Conservation (phyloP, 371 early-diverging fungal genomes). For the Thermomucor indicae-seudaticae region DNA sequence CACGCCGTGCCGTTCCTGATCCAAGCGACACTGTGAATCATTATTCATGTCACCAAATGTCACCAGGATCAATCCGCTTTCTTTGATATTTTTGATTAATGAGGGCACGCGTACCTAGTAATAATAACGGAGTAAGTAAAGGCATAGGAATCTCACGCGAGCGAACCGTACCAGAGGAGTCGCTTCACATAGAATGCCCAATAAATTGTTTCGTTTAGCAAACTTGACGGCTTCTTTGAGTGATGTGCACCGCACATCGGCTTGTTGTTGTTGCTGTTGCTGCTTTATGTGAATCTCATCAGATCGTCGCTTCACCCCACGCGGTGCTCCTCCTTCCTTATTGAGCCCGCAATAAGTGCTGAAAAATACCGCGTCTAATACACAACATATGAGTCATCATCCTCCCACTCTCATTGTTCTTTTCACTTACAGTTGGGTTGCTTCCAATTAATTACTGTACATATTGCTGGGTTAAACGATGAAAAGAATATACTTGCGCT, state of each 20-base stretch:
- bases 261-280: background rate
- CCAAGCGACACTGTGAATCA: slow-evolving; percentile 50
- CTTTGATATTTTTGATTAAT: slow-evolving; percentile 84
- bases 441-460: slow-evolving; percentile 94
- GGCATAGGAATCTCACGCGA: background rate
- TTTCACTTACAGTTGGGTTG: slow-evolving; percentile 86
- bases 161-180: slow-evolving; percentile 68
- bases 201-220: slow-evolving; percentile 69
- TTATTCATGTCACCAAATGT: slow-evolving; percentile 81
- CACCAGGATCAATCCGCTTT: slow-evolving; percentile 82
- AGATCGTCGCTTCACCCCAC: slow-evolving; percentile 38
- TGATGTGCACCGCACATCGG: slow-evolving; percentile 2
- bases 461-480: slow-evolving; percentile 86
- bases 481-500: slow-evolving; percentile 66
- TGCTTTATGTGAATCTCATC: slow-evolving; percentile 13
- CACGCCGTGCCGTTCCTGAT: slow-evolving; percentile 79
- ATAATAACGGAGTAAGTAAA: background rate
- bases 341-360: slow-evolving; percentile 73
- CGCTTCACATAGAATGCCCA: slow-evolving; percentile 88
- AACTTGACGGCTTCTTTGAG: slow-evolving; percentile 54
- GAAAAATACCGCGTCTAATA: slow-evolving; percentile 86
- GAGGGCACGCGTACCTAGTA: slow-evolving; percentile 81
- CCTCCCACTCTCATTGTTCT: too few relatives aligned
- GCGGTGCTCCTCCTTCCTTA: slow-evolving; percentile 25
- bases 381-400: too few relatives aligned